These are phyloP conservation scores for Sugiyamaella castrensis DNA, from an alignment of 1,139 yeast genomes.

Conservation along the genomic window DNA sequence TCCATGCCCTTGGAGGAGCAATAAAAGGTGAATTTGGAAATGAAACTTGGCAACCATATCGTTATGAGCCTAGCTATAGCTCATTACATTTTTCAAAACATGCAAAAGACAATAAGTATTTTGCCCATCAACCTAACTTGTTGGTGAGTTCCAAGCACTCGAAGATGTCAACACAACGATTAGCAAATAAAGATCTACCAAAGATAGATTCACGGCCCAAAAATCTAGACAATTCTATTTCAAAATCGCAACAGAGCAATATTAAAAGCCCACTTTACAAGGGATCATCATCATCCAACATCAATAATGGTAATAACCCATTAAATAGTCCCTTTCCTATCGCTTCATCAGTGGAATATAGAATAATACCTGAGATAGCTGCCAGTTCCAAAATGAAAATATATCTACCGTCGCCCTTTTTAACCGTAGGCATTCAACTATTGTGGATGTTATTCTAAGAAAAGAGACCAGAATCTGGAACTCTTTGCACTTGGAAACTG, in stretches of 20 bases:
- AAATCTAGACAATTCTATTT: background rate
- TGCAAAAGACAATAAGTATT: background rate
- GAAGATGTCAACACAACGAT: background rate
- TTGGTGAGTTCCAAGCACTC: slow-evolving; percentile 2
- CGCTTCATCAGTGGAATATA: slow-evolving; percentile 6
- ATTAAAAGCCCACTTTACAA: slow-evolving; percentile 4
- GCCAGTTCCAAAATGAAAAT: too few relatives aligned
- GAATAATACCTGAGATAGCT: background rate
- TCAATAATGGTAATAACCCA: slow-evolving; percentile 2
- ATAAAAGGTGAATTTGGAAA: slow-evolving; percentile 32
- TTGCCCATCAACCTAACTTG: background rate
- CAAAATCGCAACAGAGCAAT: background rate
- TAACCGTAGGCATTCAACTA: background rate
- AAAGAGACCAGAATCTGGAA: background rate
- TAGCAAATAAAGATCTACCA: background rate
- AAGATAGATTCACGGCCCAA: background rate
- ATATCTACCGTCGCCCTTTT: too few relatives aligned
- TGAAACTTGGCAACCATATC: slow-evolving; percentile 1
- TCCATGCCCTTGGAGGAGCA: slow-evolving; percentile 59
- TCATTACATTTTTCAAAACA: slow-evolving; percentile 2
- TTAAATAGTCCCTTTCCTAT: slow-evolving; percentile 8
- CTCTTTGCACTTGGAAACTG: too few relatives aligned
- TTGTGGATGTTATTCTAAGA: background rate
- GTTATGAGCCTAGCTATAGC: slow-evolving; percentile 8
- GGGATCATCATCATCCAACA: slow-evolving; percentile 3